Conservation (phyloP, 257 asterid species). For the Asclepias syriaca region DNA sequence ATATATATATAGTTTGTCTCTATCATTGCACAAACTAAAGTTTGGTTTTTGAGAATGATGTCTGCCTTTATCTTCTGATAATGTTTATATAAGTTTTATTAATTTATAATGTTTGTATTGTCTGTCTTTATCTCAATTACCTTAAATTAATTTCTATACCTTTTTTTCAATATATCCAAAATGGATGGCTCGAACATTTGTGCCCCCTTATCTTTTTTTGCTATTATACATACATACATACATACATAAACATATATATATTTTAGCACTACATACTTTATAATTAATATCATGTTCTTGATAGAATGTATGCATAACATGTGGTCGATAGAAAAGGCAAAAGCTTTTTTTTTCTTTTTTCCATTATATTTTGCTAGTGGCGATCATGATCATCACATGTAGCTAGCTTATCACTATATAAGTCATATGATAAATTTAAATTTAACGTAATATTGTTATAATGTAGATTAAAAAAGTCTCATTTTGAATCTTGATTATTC, state of each 20-base stretch:
- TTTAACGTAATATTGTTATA: too few relatives aligned
- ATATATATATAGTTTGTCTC: conserved; percentile 5
- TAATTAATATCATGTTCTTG: background rate
- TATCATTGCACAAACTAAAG: background rate
- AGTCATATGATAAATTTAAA: too few relatives aligned
- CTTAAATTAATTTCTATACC: background rate
- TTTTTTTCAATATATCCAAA: background rate
- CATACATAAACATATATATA: too few relatives aligned
- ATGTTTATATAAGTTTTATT: conserved; percentile 1
- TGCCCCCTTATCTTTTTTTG: background rate
- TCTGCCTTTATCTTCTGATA: conserved; percentile 6
- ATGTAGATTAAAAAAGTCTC: too few relatives aligned
- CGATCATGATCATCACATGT: background rate
- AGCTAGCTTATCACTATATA: conserved; percentile 7
- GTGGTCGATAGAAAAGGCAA: conserved; percentile 1
- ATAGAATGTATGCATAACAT: background rate
- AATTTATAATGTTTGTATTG: too few relatives aligned
- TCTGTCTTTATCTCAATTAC: conserved; percentile 1
- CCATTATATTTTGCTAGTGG: background rate
- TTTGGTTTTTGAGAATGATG: background rate
- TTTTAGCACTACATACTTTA: background rate
- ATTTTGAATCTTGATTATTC: too few relatives aligned
- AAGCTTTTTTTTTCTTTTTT: background rate
- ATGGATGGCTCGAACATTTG: background rate
- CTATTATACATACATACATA: background rate